Conservation (phyloP, 2,329 filamentous ascomycete species). For the Cladosporium colombiae region DNA sequence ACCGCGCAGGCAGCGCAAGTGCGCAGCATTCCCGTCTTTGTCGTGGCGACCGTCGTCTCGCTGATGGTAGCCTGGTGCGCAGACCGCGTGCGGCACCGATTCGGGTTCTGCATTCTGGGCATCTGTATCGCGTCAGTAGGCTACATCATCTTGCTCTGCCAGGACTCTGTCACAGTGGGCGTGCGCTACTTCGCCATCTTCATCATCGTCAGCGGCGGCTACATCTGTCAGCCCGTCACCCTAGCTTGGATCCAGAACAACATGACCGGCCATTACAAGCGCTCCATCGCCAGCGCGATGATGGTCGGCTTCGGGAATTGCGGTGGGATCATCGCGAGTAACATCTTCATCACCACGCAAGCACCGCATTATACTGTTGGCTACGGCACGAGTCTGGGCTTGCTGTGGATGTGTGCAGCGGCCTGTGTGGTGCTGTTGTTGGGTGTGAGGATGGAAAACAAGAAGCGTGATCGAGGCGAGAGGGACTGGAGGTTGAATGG, state of each 20-base stretch:
- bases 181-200: slow-evolving; percentile 59
- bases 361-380: slow-evolving; percentile 53
- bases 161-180: slow-evolving; percentile 48
- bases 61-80: slow-evolving; percentile 50
- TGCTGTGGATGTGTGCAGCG: slow-evolving; percentile 49
- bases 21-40: slow-evolving; percentile 38
- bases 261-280: slow-evolving; percentile 60
- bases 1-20: slow-evolving; percentile 43
- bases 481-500: slow-evolving; percentile 47
- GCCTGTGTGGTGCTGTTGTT: slow-evolving; percentile 44
- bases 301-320: slow-evolving; percentile 55
- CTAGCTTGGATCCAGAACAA: slow-evolving; percentile 61
- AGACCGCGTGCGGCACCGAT: slow-evolving; percentile 55
- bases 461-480: slow-evolving; percentile 49
- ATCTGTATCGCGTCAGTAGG: slow-evolving; percentile 54
- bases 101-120: slow-evolving; percentile 55
- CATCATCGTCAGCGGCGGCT: slow-evolving; percentile 56
- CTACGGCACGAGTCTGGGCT: slow-evolving; percentile 50
- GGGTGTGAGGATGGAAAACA: slow-evolving; percentile 49
- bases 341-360: slow-evolving; percentile 53
- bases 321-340: slow-evolving; percentile 52
- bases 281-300: slow-evolving; percentile 55
- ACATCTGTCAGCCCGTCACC: slow-evolving; percentile 56
- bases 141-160: slow-evolving; percentile 57
- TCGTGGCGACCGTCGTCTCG: slow-evolving; percentile 43